A percentile compares a stretch with the other conserved stretches of the same genome.
Evolutionary conservation across 768 basidiomycete genomes (phyloP).

Genomic region (Tephrocybe sp.): DNA sequence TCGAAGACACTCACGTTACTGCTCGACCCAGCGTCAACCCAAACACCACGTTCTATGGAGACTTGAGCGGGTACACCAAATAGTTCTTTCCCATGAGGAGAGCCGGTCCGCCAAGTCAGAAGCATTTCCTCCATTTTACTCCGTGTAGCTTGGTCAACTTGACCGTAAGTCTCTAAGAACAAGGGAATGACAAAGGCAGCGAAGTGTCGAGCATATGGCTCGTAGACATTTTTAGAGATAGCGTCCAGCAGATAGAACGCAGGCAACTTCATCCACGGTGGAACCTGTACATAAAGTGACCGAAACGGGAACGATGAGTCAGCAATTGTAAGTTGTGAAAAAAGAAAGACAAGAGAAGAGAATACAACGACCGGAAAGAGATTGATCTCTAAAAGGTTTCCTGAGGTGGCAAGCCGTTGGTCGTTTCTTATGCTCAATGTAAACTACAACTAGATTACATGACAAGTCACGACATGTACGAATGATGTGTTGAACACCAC

Average conservation of each 20-base stretch:
- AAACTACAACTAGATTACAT: slow-evolving; percentile 46
- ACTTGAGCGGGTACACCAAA: slow-evolving; percentile 82
- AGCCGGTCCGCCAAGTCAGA: slow-evolving; percentile 89
- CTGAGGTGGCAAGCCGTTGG: slow-evolving; percentile 27
- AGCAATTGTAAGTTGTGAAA: slow-evolving; percentile 45
- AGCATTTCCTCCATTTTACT: slow-evolving; percentile 99
- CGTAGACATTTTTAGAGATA: slow-evolving; percentile 94
- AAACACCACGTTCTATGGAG: slow-evolving; percentile 82
- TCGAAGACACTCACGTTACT: slow-evolving; percentile 38
- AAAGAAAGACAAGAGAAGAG: slow-evolving; percentile 3
- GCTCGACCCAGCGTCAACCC: slow-evolving; percentile 56
- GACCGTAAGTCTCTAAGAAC: slow-evolving; percentile 85
- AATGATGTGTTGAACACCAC: slow-evolving; percentile 15
- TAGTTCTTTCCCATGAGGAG: slow-evolving; percentile 76
- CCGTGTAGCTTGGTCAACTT: slow-evolving; percentile 81
- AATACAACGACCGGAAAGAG: slow-evolving; percentile 15
- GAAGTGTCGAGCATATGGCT: slow-evolving; percentile 89
- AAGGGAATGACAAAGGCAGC: slow-evolving; percentile 77
- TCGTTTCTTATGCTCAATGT: slow-evolving; percentile 37
- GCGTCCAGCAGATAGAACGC: slow-evolving; percentile 95
- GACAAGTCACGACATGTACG: slow-evolving; percentile 24
- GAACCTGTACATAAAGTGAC: slow-evolving; percentile 58
- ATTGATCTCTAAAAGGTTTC: slow-evolving; percentile 18
- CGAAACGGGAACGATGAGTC: slow-evolving; percentile 60
- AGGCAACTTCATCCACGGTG: slow-evolving; percentile 88